Evolutionary conservation across 208 protist species (phyloP), one percentile per base, ranked within the genome.

Genomic region (Tritrichomonas foetus): DNA sequence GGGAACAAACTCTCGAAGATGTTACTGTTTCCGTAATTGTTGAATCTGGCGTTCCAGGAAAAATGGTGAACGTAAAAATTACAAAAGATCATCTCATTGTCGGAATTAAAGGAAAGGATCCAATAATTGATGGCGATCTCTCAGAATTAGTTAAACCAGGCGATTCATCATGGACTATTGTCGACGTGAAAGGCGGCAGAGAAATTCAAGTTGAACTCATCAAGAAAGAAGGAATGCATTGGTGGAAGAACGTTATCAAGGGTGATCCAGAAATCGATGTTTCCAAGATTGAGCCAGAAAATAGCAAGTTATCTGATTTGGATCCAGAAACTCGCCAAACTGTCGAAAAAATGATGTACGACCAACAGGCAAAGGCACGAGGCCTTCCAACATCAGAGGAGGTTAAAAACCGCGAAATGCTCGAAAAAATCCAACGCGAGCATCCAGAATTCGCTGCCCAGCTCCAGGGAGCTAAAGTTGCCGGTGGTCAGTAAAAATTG

Each of bases 291-390:
- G 89, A 69, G 3, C 89, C 89, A 93, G 89, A 93, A 27, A 93
- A 93, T 64, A 72, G 55, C 89, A 72, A 64, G 50, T 36, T 93
- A 3, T 39, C 30, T 69, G 89, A 93, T 50, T 72, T 93, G 30
- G 89, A 93, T 72, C 55, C 50, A 50, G 89, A 93, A 93, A 93
- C 89, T 57, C 50, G 57, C 25, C 89, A 93, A 39, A 93, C 89
- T 33, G 89, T 93, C 36, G 89, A 93, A 64, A 93, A 93, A 39
- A 93, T 93, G 89, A 93, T 93, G 89, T 64, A 72, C 30, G 89
- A 93, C 20, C 89, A 93, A 64, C 89, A 44, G 0, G 55, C 50
- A 69, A 93, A 93, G 44, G 57, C 57, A 30, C 44, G 25, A 22
- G 89, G 89, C 9, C 36, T 69, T 14, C 89, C 89, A 93, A 93